A percentile compares a stretch with the other conserved stretches of the same genome.
Conservation (phyloP, 352 stramenopile genomes). For the Phytophthora boehmeriae region DNA sequence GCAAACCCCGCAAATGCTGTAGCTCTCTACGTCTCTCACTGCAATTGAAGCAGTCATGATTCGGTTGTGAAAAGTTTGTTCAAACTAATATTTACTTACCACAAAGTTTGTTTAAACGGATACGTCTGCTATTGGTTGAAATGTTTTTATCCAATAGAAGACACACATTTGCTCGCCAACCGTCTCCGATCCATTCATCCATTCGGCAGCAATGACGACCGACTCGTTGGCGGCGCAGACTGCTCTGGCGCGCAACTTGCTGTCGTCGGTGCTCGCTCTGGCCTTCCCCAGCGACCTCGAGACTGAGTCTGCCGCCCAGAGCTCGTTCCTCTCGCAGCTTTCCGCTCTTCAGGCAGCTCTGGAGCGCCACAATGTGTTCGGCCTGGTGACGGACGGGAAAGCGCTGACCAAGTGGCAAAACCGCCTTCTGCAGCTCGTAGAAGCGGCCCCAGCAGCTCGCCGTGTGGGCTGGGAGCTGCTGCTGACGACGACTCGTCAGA, state of each 20-base stretch:
- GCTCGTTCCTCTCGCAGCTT: conserved; percentile 57
- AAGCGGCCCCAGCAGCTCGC: conserved; percentile 32
- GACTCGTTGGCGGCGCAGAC: conserved; percentile 19
- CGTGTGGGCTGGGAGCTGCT: conserved; percentile 67
- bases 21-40: too few species aligned
- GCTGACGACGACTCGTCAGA: conserved; percentile 63
- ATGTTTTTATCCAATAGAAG: too few species aligned
- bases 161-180: conserved; percentile 1
- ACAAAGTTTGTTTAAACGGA: too few species aligned
- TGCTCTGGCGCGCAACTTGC: conserved; percentile 75
- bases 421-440: conserved; percentile 64
- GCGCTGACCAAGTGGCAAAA: conserved; percentile 77
- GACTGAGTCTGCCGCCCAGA: conserved; percentile 42
- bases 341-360: conserved; percentile 54
- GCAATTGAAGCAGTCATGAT: too few species aligned
- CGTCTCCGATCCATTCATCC: conserved; percentile 19
- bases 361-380: conserved; percentile 76
- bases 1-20: too few species aligned
- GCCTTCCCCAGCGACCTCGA: conserved; percentile 66
- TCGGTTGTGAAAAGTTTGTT: too few species aligned
- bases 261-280: conserved; percentile 78
- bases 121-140: conserved; percentile 11
- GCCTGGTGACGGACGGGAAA: conserved; percentile 71
- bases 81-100: too few species aligned
- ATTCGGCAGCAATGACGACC: conserved; percentile 14